These are phyloP conservation scores for Pseudogymnoascus sp. DNA, from an alignment of 2,329 filamentous ascomycete species.

Conservation along the genomic window DNA sequence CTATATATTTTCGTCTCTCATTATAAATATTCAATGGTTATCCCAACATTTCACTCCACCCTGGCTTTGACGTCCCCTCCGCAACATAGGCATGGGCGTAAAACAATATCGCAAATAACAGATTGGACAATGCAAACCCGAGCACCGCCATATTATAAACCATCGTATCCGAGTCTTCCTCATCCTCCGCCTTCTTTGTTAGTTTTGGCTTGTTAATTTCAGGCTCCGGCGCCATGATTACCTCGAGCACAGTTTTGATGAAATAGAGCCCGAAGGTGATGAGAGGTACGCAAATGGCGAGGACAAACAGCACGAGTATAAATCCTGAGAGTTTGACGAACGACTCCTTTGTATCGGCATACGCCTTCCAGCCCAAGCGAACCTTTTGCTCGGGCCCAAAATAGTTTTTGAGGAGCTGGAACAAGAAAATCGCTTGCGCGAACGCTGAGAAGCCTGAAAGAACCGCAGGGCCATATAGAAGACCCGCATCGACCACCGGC, in stretches of 20 bases:
- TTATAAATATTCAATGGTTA: neutral
- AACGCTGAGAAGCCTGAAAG: neutral
- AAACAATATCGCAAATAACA: neutral
- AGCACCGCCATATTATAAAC: neutral
- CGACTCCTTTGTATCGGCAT: neutral
- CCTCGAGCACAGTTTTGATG: neutral
- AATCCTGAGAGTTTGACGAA: neutral
- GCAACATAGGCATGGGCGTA: neutral
- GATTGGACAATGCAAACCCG: neutral
- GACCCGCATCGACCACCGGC: neutral
- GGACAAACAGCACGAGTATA: neutral
- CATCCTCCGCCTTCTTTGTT: neutral
- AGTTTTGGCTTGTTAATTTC: neutral
- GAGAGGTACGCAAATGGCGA: neutral
- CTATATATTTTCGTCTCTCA: neutral
- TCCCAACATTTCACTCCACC: neutral
- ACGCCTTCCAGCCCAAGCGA: neutral
- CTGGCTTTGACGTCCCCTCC: neutral
- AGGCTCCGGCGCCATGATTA: neutral
- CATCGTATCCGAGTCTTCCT: neutral
- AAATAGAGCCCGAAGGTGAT: neutral
- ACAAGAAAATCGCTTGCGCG: neutral
- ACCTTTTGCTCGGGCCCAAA: neutral
- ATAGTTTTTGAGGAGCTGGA: neutral
- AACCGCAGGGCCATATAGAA: neutral